Evolutionary conservation across 768 basidiomycete genomes (phyloP), one percentile per base, ranked within the genome.

Genomic region (Pilatotrama ljubarskyi): DNA sequence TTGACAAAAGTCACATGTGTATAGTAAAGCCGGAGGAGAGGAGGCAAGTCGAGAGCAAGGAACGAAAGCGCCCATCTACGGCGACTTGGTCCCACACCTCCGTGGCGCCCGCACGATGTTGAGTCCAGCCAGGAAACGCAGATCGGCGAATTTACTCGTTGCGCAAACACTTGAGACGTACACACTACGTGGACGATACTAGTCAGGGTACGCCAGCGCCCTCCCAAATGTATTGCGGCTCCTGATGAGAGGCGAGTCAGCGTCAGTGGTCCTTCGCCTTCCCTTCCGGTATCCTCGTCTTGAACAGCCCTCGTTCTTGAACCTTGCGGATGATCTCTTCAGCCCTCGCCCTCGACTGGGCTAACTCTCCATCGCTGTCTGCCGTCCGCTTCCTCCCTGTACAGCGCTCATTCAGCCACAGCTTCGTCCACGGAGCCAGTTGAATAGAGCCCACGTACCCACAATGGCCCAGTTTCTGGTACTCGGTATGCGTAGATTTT

Each of bases 391-490:
- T 61, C 70, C 72, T 73, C 56, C 36, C 52, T 47, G 44, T n/a
- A 38, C 46, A 44, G 51, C 29, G 50, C 11, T 10, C 37, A 7
- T 58, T 63, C n/a, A 36, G 4, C 35, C 25, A n/a, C 37, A 36
- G 17, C 3, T 7, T 8, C 13, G 3, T 13, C 13, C 29, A 32
- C 4, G 61, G 17, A 24, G 6, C n/a, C 15, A 2, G 40, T n/a
- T n/a, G 38, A 13, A 22, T 14, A 25, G 17, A n/a, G 20, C 1
- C 35, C 17, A 43, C 85, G 20, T 55, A 94, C 95, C 95, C 29
- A 96, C 74, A 51, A 97, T 81, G 0, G 89, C 91, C 93, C 95
- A 97, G 69, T 94, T 94, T 59, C 93, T 82, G 40, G 96, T 97
- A 71, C 91, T 93, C 1, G 95, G 95, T 13, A 98, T 95, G 60